Evolutionary conservation across 768 basidiomycete species (phyloP), one percentile per base, ranked within the genome.

Genomic region (Pluteus cervinus): DNA sequence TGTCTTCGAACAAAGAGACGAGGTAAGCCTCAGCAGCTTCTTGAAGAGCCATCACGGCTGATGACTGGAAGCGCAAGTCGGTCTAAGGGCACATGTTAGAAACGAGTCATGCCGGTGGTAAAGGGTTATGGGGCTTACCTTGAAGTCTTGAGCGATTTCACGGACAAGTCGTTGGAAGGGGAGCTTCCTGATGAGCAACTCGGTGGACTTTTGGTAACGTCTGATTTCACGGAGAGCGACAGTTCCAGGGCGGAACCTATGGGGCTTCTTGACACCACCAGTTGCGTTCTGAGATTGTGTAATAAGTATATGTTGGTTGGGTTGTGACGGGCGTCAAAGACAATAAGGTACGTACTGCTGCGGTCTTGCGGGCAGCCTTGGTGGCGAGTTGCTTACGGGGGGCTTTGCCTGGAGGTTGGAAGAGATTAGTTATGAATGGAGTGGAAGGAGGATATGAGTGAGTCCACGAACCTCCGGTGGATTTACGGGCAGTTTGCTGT

Each of bases 211-310:
- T 68, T 97, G 92, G 76, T 97, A 96, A 63, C 92, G 78, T 59
- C 94, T 74, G 55, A 97, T 97, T 69, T 97, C 93, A 76, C 94
- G 92, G 49, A 99, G 90, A 49, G 94, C 94, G 73, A 99, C 94
- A 49, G 94, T 99, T 73, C 94, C 86, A 51, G 86, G 86, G 57
- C 86, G 79, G 83, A 94, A 97, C 61, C 93, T 76, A 65, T 98
- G 93, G 43, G 93, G 94, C 76, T 98, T 99, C 93, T 98, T 98
- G 55, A 96, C 92, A 80, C 92, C 92, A 68, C 92, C 92, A 46
- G 92, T 85, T 41, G 86, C 77, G 40, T 86, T 75, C 76, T 80
- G 43, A 47, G 34, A 29, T 29, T 7, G 15, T 14, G n/a, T 4
- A 35, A 40, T 25, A 16, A 14, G 11, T n/a, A 18, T 26, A 50